A percentile compares a stretch with the other conserved stretches of the same genome.
Conservation (phyloP, 1,139 yeast genomes). For the Candida albicans region DNA sequence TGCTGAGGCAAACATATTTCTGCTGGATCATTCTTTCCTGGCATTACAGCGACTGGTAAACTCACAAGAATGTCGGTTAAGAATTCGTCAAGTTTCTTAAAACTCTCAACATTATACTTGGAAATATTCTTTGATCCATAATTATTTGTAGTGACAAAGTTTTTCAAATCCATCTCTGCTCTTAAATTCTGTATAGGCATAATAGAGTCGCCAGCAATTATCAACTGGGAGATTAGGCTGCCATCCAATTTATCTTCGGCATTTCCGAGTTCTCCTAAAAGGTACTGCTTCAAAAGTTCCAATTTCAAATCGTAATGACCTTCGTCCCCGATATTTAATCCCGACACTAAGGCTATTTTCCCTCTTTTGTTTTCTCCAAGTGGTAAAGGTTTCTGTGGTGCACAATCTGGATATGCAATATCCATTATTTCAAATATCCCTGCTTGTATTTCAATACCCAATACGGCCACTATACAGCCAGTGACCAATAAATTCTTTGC, state of each 20-base stretch:
- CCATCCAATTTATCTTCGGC: conserved; percentile 24
- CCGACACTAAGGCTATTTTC: conserved; percentile 68
- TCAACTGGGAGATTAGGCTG: conserved; percentile 48
- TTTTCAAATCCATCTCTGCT: conserved; percentile 22
- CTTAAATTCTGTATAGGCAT: conserved; percentile 27
- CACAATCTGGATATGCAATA: conserved; percentile 64
- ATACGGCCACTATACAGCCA: conserved; percentile 79
- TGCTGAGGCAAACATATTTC: conserved; percentile 88
- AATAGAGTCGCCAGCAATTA: conserved; percentile 81
- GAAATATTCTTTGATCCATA: conserved; percentile 57
- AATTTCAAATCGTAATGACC: conserved; percentile 44
- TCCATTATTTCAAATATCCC: conserved; percentile 88
- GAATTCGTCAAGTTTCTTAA: conserved; percentile 52
- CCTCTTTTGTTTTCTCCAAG: conserved; percentile 7
- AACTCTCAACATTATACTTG: conserved; percentile 45
- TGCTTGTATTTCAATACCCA: conserved; percentile 82
- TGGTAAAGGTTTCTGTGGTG: conserved; percentile 51
- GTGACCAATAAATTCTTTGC: conserved; percentile 63
- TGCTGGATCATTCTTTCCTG: conserved; percentile 84
- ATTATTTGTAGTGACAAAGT: conserved; percentile 38
- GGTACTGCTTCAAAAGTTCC: conserved; percentile 67
- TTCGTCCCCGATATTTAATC: conserved; percentile 56
- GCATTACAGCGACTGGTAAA: conserved; percentile 74
- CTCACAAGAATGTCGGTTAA: conserved; percentile 57
- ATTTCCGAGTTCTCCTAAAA: conserved; percentile 66